Base-by-base conservation (phyloP, 1,284 basidiomycete species). In the Sporisorium iseilematis-ciliati region DNA sequence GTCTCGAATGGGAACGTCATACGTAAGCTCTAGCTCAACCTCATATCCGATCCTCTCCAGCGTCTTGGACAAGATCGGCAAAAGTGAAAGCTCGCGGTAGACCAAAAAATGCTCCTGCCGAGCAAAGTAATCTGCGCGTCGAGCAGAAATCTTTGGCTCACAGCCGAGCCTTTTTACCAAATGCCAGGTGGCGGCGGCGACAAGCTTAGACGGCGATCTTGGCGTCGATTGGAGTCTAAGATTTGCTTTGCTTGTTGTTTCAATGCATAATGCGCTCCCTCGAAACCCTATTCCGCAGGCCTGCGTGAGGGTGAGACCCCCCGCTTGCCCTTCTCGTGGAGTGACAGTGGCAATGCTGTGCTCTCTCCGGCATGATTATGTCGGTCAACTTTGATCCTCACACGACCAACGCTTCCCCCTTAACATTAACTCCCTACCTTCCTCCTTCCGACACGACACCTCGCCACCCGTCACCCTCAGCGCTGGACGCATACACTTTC, bases 401-500 rank as follows among this genome's bases (percentile, higher is more conserved):
- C 40, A 45, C 46, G 46, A n/a, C 11, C 45, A 18, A 14, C n/a
- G 5, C 20, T 11, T 31, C 46, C 46, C 31, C 45, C 38, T 31
- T 18, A 8, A n/a, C 10, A 18, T 14, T 43, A 26, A 31, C 41
- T 18, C 40, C 4, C 29, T 14, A 25, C 23, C 7, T 11, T 35
- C 0, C 31, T 21, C 26, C 26, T 51, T 23, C 35, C 35, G 35
- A 14, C 35, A 7, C 18, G 16, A 3, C 18, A 23, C 25, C 31
- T 41, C 42, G 50, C 55, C 29, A 29, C 29, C 29, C 62, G 54
- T 33, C 42, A 3, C 26, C 40, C 20, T n/a, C 18, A 52, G 65
- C 65, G 65, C 65, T 67, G 65, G 65, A 67, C 58, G 65, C 65
- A 53, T 25, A 46, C 21, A 56, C 33, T 26, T n/a, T 20, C 21